Base-by-base conservation (phyloP, 495 filamentous ascomycete species). In the Aspergillus conjunctus region DNA sequence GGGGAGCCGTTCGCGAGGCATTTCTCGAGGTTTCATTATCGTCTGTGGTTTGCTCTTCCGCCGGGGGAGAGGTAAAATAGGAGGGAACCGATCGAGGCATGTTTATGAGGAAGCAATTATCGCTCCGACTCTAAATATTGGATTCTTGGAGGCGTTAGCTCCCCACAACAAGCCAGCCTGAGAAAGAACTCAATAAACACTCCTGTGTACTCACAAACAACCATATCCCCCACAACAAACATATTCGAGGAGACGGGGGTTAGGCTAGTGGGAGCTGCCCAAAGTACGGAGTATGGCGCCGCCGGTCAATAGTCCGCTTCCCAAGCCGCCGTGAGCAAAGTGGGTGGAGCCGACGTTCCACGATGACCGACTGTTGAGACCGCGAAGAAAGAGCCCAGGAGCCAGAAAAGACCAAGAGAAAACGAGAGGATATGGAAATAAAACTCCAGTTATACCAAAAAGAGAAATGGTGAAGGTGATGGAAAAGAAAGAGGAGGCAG, bases 1-100 rank as follows among this genome's bases (percentile, higher is more conserved):
- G 75, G 30, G 77, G 77, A 37, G 75, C 77, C 12, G 77, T 78
- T 54, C 70, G 68, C 32, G 72, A 43, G 15, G 26, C 21, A 32
- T 51, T 55, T 15, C 50, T 48, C 10, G 20, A 58, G 44, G 20
- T 12, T n/a, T 62, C 61, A 59, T 57, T 48, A 20, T 61, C 61
- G 41, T 32, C 18, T 18, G 61, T 17, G 12, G 44, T 12, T 17
- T 45, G 64, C 10, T 62, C 52, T 39, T 67, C 62, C 20, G 52
- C 44, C 12, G 64, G 58, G 44, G 58, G 12, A 11, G 33, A 52
- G 22, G 59, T 58, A n/a, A 67, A 54, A 56, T 66, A 54, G 41
- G 61, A 60, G 31, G 67, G 58, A 11, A 63, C 43, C 33, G 67
- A 69, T 45, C 67, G 67, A 61, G 64, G 62, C 67, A 69, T 69